Evolutionary conservation across 331 rosid genomes (phyloP), one percentile per base, ranked within the genome.

Genomic region (Quercus lobata): DNA sequence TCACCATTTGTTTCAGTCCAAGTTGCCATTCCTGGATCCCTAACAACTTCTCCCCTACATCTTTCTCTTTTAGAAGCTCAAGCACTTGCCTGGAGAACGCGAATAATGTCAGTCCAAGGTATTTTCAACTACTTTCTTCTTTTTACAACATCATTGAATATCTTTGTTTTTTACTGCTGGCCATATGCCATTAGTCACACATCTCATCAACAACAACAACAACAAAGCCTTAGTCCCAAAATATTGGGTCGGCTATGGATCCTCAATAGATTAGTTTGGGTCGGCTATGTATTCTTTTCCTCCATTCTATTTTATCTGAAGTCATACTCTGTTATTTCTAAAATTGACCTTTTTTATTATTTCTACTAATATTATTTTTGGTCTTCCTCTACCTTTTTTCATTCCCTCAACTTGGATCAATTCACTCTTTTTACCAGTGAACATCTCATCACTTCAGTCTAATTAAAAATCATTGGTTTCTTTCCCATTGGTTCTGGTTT

Each of bases 21-120:
- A 84, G 96, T 95, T 77, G 72, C 93, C 80, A 89, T 77, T 82
- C 73, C 55, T 72, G 88, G 91, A 61, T 89, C 91, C 35, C 83
- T 95, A 69, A 78, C 80, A 77, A 95, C 98, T 35, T 75, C 90
- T 84, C 66, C 90, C 12, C 78, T 92, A 78, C 77, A 30, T 29
- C 76, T 91, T 68, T 69, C 75, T 72, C 88, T 84, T 79, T 80
- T 91, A 81, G 81, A 86, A 83, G 79, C 87, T 56, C 89, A 82
- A 65, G 65, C 86, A 34, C 70, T 91, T 81, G 90, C 98, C 76
- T 91, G 92, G 97, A 89, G 85, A 89, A 87, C 97, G 29, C 90
- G 83, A 32, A 90, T 95, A 57, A 69, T 73, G 70, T 87, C 98
- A 75, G 76, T 53, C 71, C 83, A 90, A 87, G 98, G 98, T 95